Conservation (phyloP, 2,329 filamentous ascomycete species). For the Escovopsis sp. region DNA sequence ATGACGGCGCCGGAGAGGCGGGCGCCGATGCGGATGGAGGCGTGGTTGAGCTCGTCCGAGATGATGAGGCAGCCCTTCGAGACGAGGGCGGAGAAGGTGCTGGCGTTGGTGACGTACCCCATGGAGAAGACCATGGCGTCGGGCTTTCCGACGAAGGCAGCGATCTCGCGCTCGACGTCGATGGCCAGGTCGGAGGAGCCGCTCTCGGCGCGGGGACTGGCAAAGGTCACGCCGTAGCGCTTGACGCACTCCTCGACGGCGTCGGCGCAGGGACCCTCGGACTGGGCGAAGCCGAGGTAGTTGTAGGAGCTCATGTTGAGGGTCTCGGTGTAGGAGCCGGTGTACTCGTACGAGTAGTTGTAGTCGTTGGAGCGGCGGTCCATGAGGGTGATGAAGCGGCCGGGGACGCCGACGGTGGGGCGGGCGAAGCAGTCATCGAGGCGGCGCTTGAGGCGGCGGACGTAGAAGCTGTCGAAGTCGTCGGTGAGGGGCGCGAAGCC, state of each 20-base stretch:
- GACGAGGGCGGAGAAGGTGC: slow-evolving; percentile 80
- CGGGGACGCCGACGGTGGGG: slow-evolving; percentile 83
- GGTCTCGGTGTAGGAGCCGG: slow-evolving; percentile 83
- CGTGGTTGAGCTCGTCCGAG: slow-evolving; percentile 94
- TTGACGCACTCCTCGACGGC: slow-evolving; percentile 72
- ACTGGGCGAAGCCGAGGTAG: slow-evolving; percentile 96
- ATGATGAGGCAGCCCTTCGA: slow-evolving; percentile 88
- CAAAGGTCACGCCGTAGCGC: slow-evolving; percentile 71
- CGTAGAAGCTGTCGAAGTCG: slow-evolving; percentile 98
- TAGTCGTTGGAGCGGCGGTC: slow-evolving; percentile 84
- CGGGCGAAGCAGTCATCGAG: slow-evolving; percentile 96
- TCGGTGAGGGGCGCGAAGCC: slow-evolving; percentile 93
- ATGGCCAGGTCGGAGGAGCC: slow-evolving; percentile 77
- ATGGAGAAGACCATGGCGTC: slow-evolving; percentile 96
- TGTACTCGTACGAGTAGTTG: slow-evolving; percentile 79
- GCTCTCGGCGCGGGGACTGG: slow-evolving; percentile 67
- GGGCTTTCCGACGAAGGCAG: slow-evolving; percentile 85
- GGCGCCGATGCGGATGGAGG: slow-evolving; percentile 89
- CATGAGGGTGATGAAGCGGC: slow-evolving; percentile 81
- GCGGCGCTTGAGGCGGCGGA: slow-evolving; percentile 76
- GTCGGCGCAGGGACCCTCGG: slow-evolving; percentile 90
- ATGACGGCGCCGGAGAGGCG: slow-evolving; percentile 92
- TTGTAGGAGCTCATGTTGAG: slow-evolving; percentile 99
- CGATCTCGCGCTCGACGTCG: slow-evolving; percentile 82
- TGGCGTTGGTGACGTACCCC: slow-evolving; percentile 94